Evolutionary conservation across 2,329 filamentous ascomycete species (phyloP), one percentile per base, ranked within the genome.

Genomic region (Trichophaea hybrida): DNA sequence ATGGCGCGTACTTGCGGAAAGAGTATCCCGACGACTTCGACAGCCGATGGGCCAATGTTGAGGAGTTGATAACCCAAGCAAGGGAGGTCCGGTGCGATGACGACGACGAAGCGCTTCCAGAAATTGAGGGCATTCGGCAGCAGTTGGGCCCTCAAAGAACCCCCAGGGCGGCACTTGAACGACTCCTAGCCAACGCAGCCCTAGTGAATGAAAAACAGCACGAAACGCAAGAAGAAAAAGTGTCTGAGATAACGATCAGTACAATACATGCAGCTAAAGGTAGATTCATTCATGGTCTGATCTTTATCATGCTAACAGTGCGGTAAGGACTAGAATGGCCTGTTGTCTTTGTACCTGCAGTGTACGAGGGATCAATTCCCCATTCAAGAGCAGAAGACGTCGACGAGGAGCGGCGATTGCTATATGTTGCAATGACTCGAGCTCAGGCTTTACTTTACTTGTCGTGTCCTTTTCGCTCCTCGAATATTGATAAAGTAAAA

Each of bases 341-440:
- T 0, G 78, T 95, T 1, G 88, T 97, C 0, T 97, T 97, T 71
- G 83, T 97, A 13, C 90, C 93, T 5, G 87, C 86, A 1, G 85
- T 88, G 32, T 95, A 94, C 69, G 82, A 89, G 51, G 93, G 91
- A 0, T 91, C 85, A 1, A 94, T 97, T 61, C 91, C 91, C 4
- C 91, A 97, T 71, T 85, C 84, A 1, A 80, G 90, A 66, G 80
- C 89, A 1, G 90, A 96, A 50, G 88, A 97, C 69, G 77, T 78
- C 2, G 85, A 91, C 59, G 91, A 98, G 72, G 91, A 98, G 71
- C 78, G 93, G 61, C 79, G 91, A 33, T 73, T 98, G 50, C 76
- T 98, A 0, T 98, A 97, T 68, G 93, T 98, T 12, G 91, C 90
- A 33, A 97, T 98, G 90, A 98, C 91, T 2, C 78, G 91, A 70